Base-by-base conservation (phyloP, 2,329 filamentous ascomycete genomes). In the Fusarium mexicanum region DNA sequence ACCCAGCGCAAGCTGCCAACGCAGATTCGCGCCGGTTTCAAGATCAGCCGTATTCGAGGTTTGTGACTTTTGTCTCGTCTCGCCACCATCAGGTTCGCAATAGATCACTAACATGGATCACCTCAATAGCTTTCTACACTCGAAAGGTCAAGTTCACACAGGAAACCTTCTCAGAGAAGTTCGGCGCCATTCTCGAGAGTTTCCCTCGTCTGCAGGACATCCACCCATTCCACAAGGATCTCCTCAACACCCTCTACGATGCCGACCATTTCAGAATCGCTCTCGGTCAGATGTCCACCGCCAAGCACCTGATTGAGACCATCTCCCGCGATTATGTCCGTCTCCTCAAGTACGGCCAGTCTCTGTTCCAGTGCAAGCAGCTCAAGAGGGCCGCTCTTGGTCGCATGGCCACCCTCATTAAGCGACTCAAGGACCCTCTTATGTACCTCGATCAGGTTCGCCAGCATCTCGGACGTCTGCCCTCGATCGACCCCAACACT, bases 81-180 rank as follows among this genome's bases (percentile, higher is more conserved):
- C 29, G 13, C 51, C 31, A 43, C 38, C 37, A 26, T 59, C 57
- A 40, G 22, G 47, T 35, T 26, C 40, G 18, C 50, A 40, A 70
- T 29, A 43, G 50, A 35, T 64, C 35, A 50, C 73, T 77, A 47
- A 77, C 54, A 31, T n/a, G 16, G 18, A n/a, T 24, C 17, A 17
- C 31, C 20, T 5, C 26, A 41, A 11, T 76, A 92, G 93, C 91
- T 57, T 98, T 98, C 86, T 98, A 98, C 85, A 98, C 96, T 51
- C 89, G 96, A 83, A 98, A 98, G 86, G 95, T 98, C 88, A 98
- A 98, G 85, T 99, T 95, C 85, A 98, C 96, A 11, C 92, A 96
- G 81, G 96, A 99, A 86, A 98, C 96, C 47, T 98, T 98, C 84
- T 91, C 92, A 75, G 96, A 99, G 84, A 98, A 98, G 86, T 91